Evolutionary conservation across 2,329 filamentous ascomycete species (phyloP), one percentile per base, ranked within the genome.

Genomic region (Alternaria solani): DNA sequence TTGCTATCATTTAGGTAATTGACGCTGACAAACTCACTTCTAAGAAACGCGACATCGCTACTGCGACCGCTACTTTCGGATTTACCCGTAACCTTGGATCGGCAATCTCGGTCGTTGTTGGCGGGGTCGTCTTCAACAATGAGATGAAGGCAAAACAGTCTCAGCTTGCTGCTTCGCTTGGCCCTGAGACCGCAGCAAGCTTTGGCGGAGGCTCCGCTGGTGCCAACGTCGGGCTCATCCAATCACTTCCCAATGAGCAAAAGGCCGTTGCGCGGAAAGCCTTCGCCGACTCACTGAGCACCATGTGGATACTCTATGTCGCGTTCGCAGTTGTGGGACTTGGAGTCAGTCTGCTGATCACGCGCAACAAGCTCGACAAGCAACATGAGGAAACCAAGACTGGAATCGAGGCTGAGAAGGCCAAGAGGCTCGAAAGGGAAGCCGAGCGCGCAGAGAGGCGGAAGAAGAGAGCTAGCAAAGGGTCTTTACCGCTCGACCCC

Each of bases 71-170:
- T 0, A 89, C 88, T 1, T 89, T 91, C 64, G 83, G 85, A 8
- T 91, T 91, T 72, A 82, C 89, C 7, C 87, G 91, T 20, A 90
- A 91, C 66, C 80, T 93, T 3, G 88, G 88, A 9, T 91, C 88
- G 0, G 85, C 88, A 2, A 85, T 89, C 20, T 88, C 88, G 0
- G 85, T 93, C 53, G 90, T 92, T 1, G 82, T 93, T 39, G 91
- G 91, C 25, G 88, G 90, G n/a, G 90, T 92, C 46, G 85, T 94
- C 38, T 93, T 94, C 79, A 89, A 92, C 78, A 93, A 94, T 74
- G 81, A 85, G 60, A 91, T 93, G 88, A 79, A 87, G 64, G 81
- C 81, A 47, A 85, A 87, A 66, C 81, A 83, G 28, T 70, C 79
- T 4, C 70, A 72, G 8, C 82, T 91, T 30, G 76, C 79, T 23